Percentiles rank a stretch among this genome's conserved stretches.
Evolutionary conservation across 2,329 filamentous ascomycete genomes (phyloP).

Genomic region (Orbilia javanica): DNA sequence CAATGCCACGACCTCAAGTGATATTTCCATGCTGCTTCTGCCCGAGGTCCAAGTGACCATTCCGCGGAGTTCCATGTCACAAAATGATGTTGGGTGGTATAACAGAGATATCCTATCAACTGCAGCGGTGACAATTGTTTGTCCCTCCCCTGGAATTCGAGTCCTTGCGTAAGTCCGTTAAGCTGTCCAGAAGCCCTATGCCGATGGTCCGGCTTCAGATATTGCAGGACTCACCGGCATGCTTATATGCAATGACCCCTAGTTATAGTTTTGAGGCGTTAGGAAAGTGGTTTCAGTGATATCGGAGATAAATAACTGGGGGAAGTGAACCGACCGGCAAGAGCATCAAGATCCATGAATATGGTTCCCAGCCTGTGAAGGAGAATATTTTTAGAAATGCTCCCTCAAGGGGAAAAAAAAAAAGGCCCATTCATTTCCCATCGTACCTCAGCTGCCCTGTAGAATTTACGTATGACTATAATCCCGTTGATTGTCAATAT

Average conservation of each 20-base stretch:
- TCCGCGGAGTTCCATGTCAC: constrained; percentile 78
- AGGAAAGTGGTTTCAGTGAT: not conserved
- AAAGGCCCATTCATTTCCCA: not conserved
- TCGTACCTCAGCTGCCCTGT: constrained; percentile 77
- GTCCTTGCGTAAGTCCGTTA: constrained; percentile 1
- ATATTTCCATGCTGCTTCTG: constrained; percentile 73
- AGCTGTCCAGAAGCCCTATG: not conserved
- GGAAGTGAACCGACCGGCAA: constrained; percentile 69
- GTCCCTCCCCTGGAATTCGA: constrained; percentile 65
- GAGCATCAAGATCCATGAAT: constrained; percentile 83
- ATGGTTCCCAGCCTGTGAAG: constrained; percentile 74
- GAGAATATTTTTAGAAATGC: constrained; percentile 33
- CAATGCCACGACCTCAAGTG: constrained; percentile 71
- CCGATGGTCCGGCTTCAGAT: not conserved
- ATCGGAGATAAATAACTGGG: not conserved
- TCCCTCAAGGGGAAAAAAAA: not conserved
- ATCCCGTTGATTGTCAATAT: not conserved
- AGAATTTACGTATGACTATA: constrained; percentile 76
- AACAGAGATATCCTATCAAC: constrained; percentile 72
- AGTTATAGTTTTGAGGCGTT: not conserved
- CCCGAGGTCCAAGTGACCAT: constrained; percentile 75
- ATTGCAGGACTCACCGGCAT: constrained; percentile 71
- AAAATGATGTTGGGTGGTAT: constrained; percentile 80
- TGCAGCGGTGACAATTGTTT: constrained; percentile 69
- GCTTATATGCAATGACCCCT: constrained; percentile 79